Evolutionary conservation across 2,329 filamentous ascomycete genomes (phyloP).

Genomic region (Colletotrichum sp.): DNA sequence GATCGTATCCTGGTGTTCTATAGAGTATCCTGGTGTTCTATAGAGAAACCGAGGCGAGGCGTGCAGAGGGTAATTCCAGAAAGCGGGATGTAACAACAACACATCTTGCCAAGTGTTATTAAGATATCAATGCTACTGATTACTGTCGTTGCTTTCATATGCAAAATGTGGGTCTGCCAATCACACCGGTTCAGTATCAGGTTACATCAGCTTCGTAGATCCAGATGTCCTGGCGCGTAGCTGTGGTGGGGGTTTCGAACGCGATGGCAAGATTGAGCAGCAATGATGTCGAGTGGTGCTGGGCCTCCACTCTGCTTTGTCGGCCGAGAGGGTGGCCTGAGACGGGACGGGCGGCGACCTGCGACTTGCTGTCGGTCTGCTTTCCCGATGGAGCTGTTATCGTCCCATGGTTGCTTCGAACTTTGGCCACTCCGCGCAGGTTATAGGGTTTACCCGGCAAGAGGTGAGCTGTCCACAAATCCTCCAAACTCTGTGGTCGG

Average conservation of each 20-base stretch:
- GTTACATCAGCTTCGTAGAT: not conserved
- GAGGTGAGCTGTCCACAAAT: not conserved
- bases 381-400: not conserved
- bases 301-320: not conserved
- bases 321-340: not conserved
- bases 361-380: not conserved
- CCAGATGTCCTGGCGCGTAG: not conserved
- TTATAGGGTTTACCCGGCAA: not conserved
- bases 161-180: not conserved
- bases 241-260: not conserved
- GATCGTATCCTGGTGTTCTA: not conserved
- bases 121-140: not conserved
- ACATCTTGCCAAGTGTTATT: not conserved
- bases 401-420: not conserved
- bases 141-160: no score
- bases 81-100: not conserved
- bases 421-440: not conserved
- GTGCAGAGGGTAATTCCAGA: not conserved
- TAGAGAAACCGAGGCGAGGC: not conserved
- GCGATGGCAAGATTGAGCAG: not conserved
- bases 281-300: not conserved
- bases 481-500: not conserved
- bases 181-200: constrained; percentile 10
- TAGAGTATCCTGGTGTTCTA: not conserved
- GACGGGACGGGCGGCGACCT: not conserved